Evolutionary conservation across 805 yeast genomes (phyloP).

Genomic region (Kuraishia ogatae): DNA sequence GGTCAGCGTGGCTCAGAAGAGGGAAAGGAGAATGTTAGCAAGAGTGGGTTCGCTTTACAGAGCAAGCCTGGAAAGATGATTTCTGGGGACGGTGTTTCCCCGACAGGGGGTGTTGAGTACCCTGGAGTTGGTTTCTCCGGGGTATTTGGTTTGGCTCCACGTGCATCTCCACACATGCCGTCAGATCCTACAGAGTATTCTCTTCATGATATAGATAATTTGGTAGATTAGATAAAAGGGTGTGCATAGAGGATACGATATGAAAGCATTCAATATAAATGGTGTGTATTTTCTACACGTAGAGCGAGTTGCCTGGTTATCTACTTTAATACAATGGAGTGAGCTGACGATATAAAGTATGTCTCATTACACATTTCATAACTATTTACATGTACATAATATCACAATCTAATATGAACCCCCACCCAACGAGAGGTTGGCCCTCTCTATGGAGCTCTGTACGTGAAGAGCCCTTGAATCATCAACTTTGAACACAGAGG

Average conservation of each 20-base stretch:
- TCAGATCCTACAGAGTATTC: background rate
- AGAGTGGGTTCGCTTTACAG: too few species aligned
- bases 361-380: background rate
- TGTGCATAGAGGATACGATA: too few species aligned
- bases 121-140: background rate
- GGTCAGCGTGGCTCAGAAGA: background rate
- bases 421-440: background rate
- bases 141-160: background rate
- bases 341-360: too few species aligned
- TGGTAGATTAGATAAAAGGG: background rate
- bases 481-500: conserved; percentile 59
- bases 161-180: background rate
- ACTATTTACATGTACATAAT: background rate
- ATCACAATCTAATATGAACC: background rate
- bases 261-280: too few species aligned
- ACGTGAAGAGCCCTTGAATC: conserved; percentile 42
- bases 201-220: background rate
- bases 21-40: background rate
- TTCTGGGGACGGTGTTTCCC: too few species aligned
- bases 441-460: conserved; percentile 47
- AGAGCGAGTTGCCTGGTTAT: too few species aligned
- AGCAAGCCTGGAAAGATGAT: too few species aligned
- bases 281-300: too few species aligned
- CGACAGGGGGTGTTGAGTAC: too few species aligned
- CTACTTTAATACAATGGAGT: too few species aligned